Evolutionary conservation across 768 basidiomycete species (phyloP).

Genomic region (Macrolepiota dolichaula): DNA sequence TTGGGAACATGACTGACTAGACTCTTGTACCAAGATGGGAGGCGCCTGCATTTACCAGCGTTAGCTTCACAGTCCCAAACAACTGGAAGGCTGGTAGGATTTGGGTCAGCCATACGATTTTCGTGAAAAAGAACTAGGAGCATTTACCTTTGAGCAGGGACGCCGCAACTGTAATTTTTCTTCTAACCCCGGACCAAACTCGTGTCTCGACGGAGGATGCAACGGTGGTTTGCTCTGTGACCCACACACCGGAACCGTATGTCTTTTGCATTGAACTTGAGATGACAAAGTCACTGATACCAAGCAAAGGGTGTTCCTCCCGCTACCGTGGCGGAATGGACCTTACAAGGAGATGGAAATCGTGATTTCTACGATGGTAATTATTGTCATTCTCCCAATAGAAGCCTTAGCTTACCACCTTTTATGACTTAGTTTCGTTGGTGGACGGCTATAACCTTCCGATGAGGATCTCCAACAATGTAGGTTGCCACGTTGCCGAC

Average conservation of each 20-base stretch:
- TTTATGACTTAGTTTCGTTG: slow-evolving; percentile 45
- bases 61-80: slow-evolving; percentile 53
- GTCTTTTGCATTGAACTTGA: slow-evolving; percentile 8
- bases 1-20: not conserved
- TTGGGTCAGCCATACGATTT: slow-evolving; percentile 30
- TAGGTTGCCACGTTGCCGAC: slow-evolving; percentile 49
- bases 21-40: slow-evolving; percentile 41
- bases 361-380: slow-evolving; percentile 63
- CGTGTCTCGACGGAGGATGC: slow-evolving; percentile 65
- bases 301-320: slow-evolving; percentile 70
- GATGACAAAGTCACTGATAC: not conserved
- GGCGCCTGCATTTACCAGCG: slow-evolving; percentile 31
- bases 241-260: slow-evolving; percentile 50
- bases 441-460: slow-evolving; percentile 70
- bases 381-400: not conserved
- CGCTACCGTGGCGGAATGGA: slow-evolving; percentile 67
- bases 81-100: slow-evolving; percentile 65
- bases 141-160: slow-evolving; percentile 33
- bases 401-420: not conserved
- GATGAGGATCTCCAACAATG: slow-evolving; percentile 51
- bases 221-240: slow-evolving; percentile 70
- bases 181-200: slow-evolving; percentile 47
- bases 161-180: slow-evolving; percentile 66
- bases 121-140: not conserved
- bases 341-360: slow-evolving; percentile 39